Base-by-base conservation (phyloP, 2,329 filamentous ascomycete species). In the Curvularia verruculosa region DNA sequence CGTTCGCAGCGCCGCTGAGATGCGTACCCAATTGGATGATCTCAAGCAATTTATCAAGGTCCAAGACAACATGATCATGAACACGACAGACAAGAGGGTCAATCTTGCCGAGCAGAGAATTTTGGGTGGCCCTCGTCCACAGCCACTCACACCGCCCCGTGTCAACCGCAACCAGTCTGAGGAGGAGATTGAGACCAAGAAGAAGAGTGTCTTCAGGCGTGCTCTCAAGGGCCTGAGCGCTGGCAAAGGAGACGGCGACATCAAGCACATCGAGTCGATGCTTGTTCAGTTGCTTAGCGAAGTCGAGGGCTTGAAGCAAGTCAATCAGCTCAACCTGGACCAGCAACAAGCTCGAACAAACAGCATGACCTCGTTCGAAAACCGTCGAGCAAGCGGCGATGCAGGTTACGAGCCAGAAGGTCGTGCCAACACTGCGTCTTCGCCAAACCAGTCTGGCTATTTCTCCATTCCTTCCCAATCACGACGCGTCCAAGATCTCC, bases 11-110 rank as follows among this genome's bases (percentile, higher is more conserved):
- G 94, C 95, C 3, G 89, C 95, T 12, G 95, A 99, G 78, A 98
- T 98, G 93, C 91, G 94, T 63, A 96, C 91, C 66, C 96, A 92
- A 0, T 96, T 98, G 72, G 91, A 96, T 64, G 93, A 96, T 68
- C 90, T 99, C 84, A 97, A 95, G 81, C 90, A 89, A 63, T 89
- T 96, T 71, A 89, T 99, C 59, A 89, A 90, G 48, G 90, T 96
- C 64, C 94, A 96, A 58, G 94, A 97, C 71, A 91, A 91, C 57
- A 85, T 92, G 70, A 90, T 98, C 70, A 91, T 97, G 77, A 88
- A 90, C 37, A 88, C 90, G 61, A 90, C 91, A n/a, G 89, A 93
- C 67, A 90, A 91, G 68, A 91, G 94, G 71, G 94, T 94, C 10
- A 92, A 96, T 62, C 88, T 90, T 72, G 91, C 92, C 0, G 86